These are phyloP conservation scores for Xenoacremonium recifei DNA, from an alignment of 2,329 filamentous ascomycete genomes.

Conservation along the genomic window DNA sequence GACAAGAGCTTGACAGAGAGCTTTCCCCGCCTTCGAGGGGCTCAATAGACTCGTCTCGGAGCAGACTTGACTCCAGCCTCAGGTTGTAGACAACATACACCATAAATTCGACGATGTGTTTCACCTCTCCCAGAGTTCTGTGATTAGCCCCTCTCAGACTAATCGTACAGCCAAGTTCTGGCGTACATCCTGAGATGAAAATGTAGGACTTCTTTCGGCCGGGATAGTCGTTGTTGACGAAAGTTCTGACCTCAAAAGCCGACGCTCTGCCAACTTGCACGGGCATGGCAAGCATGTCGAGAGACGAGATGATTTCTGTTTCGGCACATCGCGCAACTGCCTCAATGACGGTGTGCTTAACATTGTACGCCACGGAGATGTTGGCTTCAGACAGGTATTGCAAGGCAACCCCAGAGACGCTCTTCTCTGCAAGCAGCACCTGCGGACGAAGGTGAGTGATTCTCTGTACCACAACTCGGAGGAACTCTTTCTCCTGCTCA, in stretches of 20 bases:
- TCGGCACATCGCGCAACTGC: conserved; percentile 91
- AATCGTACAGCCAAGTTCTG: conserved; percentile 91
- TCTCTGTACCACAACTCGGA: conserved; percentile 86
- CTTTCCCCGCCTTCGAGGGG: conserved; percentile 63
- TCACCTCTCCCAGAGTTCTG: conserved; percentile 71
- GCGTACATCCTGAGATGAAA: conserved; percentile 86
- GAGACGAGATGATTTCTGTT: conserved; percentile 87
- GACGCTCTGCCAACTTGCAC: conserved; percentile 77
- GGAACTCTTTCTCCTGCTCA: conserved; percentile 90
- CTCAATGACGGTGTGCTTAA: conserved; percentile 93
- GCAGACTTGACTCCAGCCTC: conserved; percentile 89
- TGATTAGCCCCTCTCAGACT: conserved; percentile 80
- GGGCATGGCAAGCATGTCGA: conserved; percentile 80
- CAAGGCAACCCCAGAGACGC: conserved; percentile 86
- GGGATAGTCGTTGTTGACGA: conserved; percentile 72
- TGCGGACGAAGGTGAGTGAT: conserved; percentile 85
- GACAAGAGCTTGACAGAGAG: conserved; percentile 38
- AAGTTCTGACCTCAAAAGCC: conserved; percentile 94
- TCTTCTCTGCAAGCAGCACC: conserved; percentile 86
- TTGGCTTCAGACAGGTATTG: conserved; percentile 85
- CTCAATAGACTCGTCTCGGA: conserved; percentile 88
- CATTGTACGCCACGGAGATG: conserved; percentile 93
- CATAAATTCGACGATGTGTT: conserved; percentile 97
- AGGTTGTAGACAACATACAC: conserved; percentile 98
- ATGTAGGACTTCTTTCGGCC: conserved; percentile 92